A percentile compares a stretch with the other conserved stretches of the same genome.
Conservation (phyloP, 2,329 filamentous ascomycete genomes). For the Fusarium sp. region DNA sequence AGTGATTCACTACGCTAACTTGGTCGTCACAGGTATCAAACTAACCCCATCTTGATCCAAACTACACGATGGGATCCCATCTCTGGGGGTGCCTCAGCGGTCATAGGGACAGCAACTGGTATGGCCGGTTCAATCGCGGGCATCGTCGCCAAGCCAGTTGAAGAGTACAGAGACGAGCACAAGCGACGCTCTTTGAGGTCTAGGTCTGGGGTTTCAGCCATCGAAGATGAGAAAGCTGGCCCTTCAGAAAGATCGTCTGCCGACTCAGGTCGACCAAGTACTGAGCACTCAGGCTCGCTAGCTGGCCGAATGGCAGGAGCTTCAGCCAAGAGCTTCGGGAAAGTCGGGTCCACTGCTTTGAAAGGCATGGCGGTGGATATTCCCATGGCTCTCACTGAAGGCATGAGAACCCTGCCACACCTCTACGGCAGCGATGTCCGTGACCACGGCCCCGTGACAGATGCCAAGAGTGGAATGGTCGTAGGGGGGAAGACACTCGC, state of each 20-base stretch:
- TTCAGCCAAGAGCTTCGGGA: conserved; percentile 10
- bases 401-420: background rate
- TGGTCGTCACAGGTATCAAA: conserved; percentile 16
- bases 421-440: conserved; percentile 2
- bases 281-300: background rate
- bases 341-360: background rate
- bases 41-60: conserved; percentile 12
- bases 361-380: conserved; percentile 13
- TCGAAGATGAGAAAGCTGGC: background rate
- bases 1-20: background rate
- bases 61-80: conserved; percentile 37
- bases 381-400: conserved; percentile 4
- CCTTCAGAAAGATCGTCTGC: fast-evolving
- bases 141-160: conserved; percentile 26
- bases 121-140: conserved; percentile 19
- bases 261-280: background rate
- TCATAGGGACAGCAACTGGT: conserved; percentile 11
- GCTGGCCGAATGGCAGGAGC: conserved; percentile 8
- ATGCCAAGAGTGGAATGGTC: conserved; percentile 16
- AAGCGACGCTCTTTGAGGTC: too few relatives aligned
- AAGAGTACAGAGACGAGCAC: conserved; percentile 17
- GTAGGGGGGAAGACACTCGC: conserved; percentile 20
- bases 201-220: background rate
- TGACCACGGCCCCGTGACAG: conserved; percentile 12
- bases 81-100: conserved; percentile 7